phyloP scores from a whole-genome alignment of 495 filamentous ascomycete genomes.

The Tuber borchii region DNA sequence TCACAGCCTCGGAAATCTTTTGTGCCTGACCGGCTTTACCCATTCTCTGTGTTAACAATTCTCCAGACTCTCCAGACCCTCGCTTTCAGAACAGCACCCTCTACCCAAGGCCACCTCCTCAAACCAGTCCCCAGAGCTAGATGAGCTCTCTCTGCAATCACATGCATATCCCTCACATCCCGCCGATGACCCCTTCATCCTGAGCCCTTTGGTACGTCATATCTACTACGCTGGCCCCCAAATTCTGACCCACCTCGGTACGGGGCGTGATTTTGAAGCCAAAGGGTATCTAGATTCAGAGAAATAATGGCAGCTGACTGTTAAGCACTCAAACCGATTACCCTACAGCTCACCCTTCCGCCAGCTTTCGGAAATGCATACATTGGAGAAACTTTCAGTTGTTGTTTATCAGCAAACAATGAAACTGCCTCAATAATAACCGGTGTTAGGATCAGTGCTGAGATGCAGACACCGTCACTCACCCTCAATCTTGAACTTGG shows the following conservation, averaged over 20 bases:
- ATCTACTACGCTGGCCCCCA: background rate
- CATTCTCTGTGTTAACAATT: background rate
- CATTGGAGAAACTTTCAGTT: slow-evolving; percentile 90
- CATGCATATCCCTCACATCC: slow-evolving; percentile 46
- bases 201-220: slow-evolving; percentile 54
- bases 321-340: slow-evolving; percentile 1
- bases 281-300: background rate
- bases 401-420: slow-evolving; percentile 90
- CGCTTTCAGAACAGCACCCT: slow-evolving; percentile 49
- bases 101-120: slow-evolving; percentile 26
- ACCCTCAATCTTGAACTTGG: slow-evolving; percentile 53
- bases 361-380: slow-evolving; percentile 90
- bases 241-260: background rate
- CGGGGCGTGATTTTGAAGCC: background rate
- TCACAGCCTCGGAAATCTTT: slow-evolving; percentile 13
- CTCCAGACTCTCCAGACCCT: slow-evolving; percentile 53
- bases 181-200: slow-evolving; percentile 51
- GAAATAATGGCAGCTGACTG: slow-evolving; percentile 13
- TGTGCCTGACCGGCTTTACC: slow-evolving; percentile 27
- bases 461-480: slow-evolving; percentile 84
- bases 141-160: slow-evolving; percentile 29
- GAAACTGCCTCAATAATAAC: slow-evolving; percentile 50
- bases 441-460: slow-evolving; percentile 73
- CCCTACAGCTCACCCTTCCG: slow-evolving; percentile 68
- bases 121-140: slow-evolving; percentile 22